Base-by-base conservation (phyloP, 495 filamentous ascomycete genomes). In the Hyaloscypha variabilis region DNA sequence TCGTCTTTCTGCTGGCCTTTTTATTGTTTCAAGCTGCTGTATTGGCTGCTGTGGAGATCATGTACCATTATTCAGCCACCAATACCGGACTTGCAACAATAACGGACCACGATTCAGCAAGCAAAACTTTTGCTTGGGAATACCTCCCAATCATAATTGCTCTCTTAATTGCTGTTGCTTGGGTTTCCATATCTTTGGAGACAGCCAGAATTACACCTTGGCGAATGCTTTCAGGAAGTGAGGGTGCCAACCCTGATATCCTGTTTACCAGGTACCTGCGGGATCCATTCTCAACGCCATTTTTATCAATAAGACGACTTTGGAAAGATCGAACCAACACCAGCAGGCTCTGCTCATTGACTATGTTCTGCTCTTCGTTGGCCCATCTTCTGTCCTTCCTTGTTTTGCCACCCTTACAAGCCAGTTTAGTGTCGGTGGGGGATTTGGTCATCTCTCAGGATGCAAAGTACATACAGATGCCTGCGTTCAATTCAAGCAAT, bases 121-220 rank as follows among this genome's bases (percentile, higher is more conserved):
- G 49, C 49, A 52, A 52, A 19, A 52, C 49, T 52, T 52, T 52
- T 52, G 23, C 49, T 24, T 52, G 49, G 49, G 49, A 6, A n/a
- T 52, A 52, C 23, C 49, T 52, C 23, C 49, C 49, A n/a, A 52
- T 52, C 49, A 52, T 52, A n/a, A 52, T 52, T 52, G 49, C 49
- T n/a, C 49, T 52, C 23, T n/a, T 52, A n/a, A 52, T 52, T 19
- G 49, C 49, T 24, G 19, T 52, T 52, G 49, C 19, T 24, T 52
- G 49, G 49, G 49, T 19, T n/a, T 52, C 49, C 23, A n/a, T 52
- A n/a, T n/a, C 49, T 52, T 52, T 52, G 49, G 49, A 52, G 49
- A 52, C 49, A n/a, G 49, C 49, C 23, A 6, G 49, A 24, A 52
- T 52, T 52, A 52, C 49, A n/a, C 49, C 49, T n/a, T 52, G 49